phyloP scores from a whole-genome alignment of 805 yeast species.

The Teunomyces pallodes region DNA sequence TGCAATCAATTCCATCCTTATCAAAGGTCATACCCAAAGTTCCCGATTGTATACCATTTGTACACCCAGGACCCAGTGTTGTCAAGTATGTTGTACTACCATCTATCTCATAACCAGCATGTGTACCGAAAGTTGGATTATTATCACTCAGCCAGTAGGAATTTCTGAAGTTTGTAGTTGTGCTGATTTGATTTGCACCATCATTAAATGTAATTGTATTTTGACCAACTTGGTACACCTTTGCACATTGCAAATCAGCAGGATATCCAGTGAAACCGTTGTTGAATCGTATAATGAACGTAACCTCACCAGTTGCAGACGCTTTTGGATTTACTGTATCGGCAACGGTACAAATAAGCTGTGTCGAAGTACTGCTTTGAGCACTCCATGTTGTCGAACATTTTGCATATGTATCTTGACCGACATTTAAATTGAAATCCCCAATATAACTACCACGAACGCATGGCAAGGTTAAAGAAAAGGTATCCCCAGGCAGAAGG shows the following conservation, averaged over 20 bases:
- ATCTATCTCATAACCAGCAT: constrained; percentile 17
- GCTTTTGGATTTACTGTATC: constrained; percentile 9
- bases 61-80: not conserved
- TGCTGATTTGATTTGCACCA: constrained; percentile 12
- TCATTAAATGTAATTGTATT: constrained; percentile 16
- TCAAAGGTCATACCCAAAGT: not conserved
- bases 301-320: constrained; percentile 16
- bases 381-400: constrained; percentile 8
- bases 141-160: not conserved
- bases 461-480: constrained; percentile 24
- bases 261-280: constrained; percentile 14
- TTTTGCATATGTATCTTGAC: constrained; percentile 6
- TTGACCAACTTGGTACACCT: constrained; percentile 7
- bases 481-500: constrained; percentile 23
- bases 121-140: not conserved
- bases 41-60: not conserved
- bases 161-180: constrained; percentile 9
- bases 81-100: not conserved
- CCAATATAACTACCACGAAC: constrained; percentile 15
- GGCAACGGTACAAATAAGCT: constrained; percentile 17
- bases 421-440: constrained; percentile 9
- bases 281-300: constrained; percentile 14
- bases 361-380: constrained; percentile 3
- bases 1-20: not conserved
- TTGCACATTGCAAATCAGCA: constrained; percentile 9